A percentile compares a stretch with the other conserved stretches of the same genome.
Evolutionary conservation across 306 rosid species (phyloP).

Genomic region (Leucaena leucocephala): DNA sequence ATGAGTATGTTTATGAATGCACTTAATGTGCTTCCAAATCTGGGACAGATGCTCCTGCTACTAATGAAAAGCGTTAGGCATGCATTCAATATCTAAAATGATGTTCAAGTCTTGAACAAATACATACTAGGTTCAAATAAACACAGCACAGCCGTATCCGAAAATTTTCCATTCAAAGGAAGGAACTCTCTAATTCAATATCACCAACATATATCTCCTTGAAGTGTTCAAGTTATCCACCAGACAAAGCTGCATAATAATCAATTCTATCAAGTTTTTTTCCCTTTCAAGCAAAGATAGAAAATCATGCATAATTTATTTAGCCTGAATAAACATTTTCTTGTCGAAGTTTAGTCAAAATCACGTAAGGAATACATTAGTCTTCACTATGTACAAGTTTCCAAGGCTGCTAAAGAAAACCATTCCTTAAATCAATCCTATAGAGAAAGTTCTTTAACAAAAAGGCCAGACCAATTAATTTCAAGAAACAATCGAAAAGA

Average conservation of each 20-base stretch:
- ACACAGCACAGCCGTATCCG: neutral
- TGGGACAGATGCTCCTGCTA: neutral
- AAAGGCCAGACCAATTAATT: neutral
- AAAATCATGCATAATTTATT: neutral
- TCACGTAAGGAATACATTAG: neutral
- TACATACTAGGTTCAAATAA: neutral
- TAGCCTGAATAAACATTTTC: neutral
- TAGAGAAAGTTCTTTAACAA: neutral
- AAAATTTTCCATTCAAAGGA: neutral
- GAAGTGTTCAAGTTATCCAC: neutral
- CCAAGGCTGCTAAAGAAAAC: neutral
- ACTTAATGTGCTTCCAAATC: neutral
- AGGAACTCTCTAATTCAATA: neutral
- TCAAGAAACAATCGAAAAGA: neutral
- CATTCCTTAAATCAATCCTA: neutral
- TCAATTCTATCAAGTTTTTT: neutral
- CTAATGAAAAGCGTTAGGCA: neutral
- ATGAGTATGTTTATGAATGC: neutral
- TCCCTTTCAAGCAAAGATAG: neutral
- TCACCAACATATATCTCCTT: neutral
- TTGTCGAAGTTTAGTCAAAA: neutral
- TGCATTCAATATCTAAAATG: constrained; percentile 21
- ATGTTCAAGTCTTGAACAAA: constrained; percentile 4
- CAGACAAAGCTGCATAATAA: neutral
- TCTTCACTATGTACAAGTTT: neutral